Evolutionary conservation across 208 protist genomes (phyloP).

Genomic region (Wallacemonas collosoma): DNA sequence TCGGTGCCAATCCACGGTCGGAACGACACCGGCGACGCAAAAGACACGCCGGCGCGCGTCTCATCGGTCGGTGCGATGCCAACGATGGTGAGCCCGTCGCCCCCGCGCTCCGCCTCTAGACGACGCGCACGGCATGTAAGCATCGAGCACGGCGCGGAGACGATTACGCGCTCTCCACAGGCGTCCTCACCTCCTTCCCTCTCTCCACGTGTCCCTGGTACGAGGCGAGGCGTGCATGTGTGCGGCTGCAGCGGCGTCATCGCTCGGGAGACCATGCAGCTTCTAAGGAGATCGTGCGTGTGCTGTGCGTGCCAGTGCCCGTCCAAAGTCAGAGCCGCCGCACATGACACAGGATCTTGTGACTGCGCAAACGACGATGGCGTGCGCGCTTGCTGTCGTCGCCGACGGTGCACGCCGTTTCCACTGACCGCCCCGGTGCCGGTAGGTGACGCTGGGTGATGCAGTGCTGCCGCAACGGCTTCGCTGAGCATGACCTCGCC

Average conservation of each 20-base stretch:
- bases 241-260: background rate
- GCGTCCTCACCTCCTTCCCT: too few species aligned
- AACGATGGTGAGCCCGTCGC: constrained; percentile 48
- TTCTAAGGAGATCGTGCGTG: constrained; percentile 29
- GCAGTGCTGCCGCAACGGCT: constrained; percentile 29
- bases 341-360: constrained; percentile 20
- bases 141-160: background rate
- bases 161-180: too few species aligned
- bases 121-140: constrained; percentile 17
- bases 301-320: constrained; percentile 50
- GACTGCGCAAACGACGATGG: background rate
- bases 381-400: constrained; percentile 3
- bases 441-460: background rate
- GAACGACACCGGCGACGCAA: constrained; percentile 30
- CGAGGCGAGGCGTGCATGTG: background rate
- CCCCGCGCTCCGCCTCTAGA: constrained; percentile 21
- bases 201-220: too few species aligned
- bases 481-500: constrained; percentile 68
- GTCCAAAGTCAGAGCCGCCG: constrained; percentile 40
- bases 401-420: constrained; percentile 16
- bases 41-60: constrained; percentile 33
- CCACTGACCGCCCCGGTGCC: background rate
- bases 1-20: constrained; percentile 40
- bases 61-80: constrained; percentile 49
- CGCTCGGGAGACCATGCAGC: constrained; percentile 23